phyloP scores from a whole-genome alignment of 441 rosid species.

The Adansonia grandidieri region DNA sequence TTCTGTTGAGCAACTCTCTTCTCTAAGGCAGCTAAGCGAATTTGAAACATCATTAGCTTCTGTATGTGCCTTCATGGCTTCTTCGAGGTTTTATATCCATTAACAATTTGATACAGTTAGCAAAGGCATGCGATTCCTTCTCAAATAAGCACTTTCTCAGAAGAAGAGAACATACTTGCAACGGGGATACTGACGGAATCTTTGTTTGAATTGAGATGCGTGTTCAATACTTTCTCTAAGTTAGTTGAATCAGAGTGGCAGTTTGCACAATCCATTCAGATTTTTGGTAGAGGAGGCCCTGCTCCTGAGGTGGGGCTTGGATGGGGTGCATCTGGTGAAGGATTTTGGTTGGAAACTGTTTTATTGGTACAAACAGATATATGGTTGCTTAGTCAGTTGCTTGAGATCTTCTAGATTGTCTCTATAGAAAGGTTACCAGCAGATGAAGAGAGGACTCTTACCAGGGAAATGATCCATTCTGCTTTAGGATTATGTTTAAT shows the following conservation, averaged over 20 bases:
- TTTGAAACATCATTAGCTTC: constrained; percentile 68
- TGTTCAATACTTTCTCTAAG: constrained; percentile 51
- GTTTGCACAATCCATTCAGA: constrained; percentile 63
- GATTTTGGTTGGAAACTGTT: constrained; percentile 73
- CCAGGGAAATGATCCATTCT: constrained; percentile 52
- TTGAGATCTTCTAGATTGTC: constrained; percentile 46
- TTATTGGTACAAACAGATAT: constrained; percentile 78
- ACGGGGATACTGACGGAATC: constrained; percentile 63
- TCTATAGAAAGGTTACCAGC: constrained; percentile 32
- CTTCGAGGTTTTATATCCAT: constrained; percentile 45
- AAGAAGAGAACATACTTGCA: constrained; percentile 64
- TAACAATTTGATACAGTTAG: constrained; percentile 64
- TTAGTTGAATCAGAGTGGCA: constrained; percentile 59
- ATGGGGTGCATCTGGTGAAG: constrained; percentile 94
- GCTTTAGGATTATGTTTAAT: constrained; percentile 63
- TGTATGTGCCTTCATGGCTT: constrained; percentile 68
- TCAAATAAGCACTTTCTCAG: constrained; percentile 42
- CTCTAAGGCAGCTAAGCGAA: constrained; percentile 53
- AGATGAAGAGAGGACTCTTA: constrained; percentile 42
- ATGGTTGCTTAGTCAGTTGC: constrained; percentile 53
- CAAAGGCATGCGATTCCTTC: constrained; percentile 43
- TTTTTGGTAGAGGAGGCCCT: constrained; percentile 83
- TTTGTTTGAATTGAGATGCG: constrained; percentile 49
- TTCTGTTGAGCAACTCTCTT: constrained; percentile 56
- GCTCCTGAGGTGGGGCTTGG: constrained; percentile 89